These are phyloP conservation scores for Neoarthrinium moseri DNA, from an alignment of 2,329 filamentous ascomycete species.

Conservation along the genomic window DNA sequence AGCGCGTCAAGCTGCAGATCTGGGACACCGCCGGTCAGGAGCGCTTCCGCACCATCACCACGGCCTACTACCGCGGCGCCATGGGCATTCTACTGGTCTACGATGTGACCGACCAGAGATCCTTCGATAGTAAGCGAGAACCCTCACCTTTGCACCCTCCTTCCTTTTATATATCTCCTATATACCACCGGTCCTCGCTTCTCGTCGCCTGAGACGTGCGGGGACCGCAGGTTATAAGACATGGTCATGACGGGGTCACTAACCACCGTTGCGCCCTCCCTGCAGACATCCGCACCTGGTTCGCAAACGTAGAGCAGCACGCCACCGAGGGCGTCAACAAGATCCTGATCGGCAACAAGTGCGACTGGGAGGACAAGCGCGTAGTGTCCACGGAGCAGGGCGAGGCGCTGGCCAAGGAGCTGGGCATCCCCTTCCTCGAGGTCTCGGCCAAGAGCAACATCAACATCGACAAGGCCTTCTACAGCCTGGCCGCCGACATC, in stretches of 20 bases:
- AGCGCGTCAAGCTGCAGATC: constrained; percentile 98
- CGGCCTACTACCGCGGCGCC: constrained; percentile 95
- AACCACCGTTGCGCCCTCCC: constrained; percentile 9
- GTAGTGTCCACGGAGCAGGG: constrained; percentile 91
- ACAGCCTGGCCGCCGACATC: constrained; percentile 90
- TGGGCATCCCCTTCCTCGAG: constrained; percentile 97
- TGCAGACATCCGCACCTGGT: constrained; percentile 97
- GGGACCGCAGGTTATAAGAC: too few species aligned
- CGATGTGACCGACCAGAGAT: constrained; percentile 95
- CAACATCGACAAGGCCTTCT: constrained; percentile 99
- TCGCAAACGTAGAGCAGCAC: constrained; percentile 97
- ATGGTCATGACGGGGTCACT: too few species aligned
- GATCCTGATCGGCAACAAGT: constrained; percentile 99
- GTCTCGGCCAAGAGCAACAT: constrained; percentile 99
- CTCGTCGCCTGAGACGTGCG: too few species aligned
- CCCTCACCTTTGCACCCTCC: too few species aligned
- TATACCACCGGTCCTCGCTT: not conserved
- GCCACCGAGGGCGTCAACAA: constrained; percentile 99
- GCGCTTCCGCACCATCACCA: constrained; percentile 97
- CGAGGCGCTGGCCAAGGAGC: constrained; percentile 89
- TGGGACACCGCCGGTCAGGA: constrained; percentile 99
- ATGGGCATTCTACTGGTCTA: constrained; percentile 98
- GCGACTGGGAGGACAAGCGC: constrained; percentile 99
- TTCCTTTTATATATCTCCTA: constrained; percentile 5
- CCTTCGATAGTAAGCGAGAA: constrained; percentile 87